Base-by-base conservation (phyloP, 2,329 filamentous ascomycete genomes). In the Hypoxylon sp. region DNA sequence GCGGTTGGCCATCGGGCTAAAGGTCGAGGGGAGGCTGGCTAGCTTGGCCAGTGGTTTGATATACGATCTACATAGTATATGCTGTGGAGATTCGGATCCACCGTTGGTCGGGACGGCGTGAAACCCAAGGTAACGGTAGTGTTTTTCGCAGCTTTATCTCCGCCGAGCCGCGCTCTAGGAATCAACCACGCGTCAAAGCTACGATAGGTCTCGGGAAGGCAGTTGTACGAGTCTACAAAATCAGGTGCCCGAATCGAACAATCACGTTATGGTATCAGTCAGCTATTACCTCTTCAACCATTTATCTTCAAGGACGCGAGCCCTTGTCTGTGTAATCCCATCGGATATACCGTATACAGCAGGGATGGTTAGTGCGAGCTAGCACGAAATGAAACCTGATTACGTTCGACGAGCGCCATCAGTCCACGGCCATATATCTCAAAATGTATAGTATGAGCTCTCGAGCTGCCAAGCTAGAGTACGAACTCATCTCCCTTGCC, bases 301-400 rank as follows among this genome's bases (percentile, higher is more conserved):
- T 52, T 33, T 38, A 24, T 24, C n/a, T 33, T 23, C 18, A 50
- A 13, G 48, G 23, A 21, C 24, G n/a, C 54, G 9, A 6, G 50
- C 54, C 54, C 58, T 50, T 50, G 54, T 35, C 18, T 38, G 60
- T 56, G 51, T 54, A 45, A 48, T 59, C 33, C 37, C 55, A 23
- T 49, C 23, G n/a, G n/a, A n/a, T n/a, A n/a, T n/a, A n/a, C n/a
- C n/a, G n/a, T n/a, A n/a, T n/a, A n/a, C n/a, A n/a, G n/a, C n/a
- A n/a, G n/a, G n/a, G n/a, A n/a, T n/a, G n/a, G n/a, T 53, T 59
- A 55, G 54, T 21, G 38, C 27, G 42, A 38, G n/a, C 37, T 59
- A 62, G 43, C 50, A 58, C 46, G 50, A 51, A 55, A 31, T 56
- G 60, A 62, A 60, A 62, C 60, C 53, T 62, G 60, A 53, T 62